Conservation (phyloP, 139 green algal genomes). For the Chlorella sorokiniana region DNA sequence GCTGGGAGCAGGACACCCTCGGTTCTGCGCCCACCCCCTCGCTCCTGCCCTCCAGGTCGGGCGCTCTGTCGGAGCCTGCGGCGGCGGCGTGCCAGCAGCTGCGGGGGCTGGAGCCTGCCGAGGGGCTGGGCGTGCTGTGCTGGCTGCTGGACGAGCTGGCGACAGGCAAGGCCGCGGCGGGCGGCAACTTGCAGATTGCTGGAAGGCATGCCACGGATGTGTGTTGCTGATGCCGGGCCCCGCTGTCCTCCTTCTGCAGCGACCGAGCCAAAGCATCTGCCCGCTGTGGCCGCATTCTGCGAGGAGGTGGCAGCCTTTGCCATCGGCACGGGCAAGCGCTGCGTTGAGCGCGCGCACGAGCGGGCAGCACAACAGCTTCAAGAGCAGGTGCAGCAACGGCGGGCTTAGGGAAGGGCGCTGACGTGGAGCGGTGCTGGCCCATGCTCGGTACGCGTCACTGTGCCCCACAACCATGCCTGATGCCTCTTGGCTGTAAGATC, state of each 20-base stretch:
- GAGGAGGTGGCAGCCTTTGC: constrained; percentile 22
- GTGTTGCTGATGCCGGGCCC: neutral
- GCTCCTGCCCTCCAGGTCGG: neutral
- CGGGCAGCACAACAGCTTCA: neutral
- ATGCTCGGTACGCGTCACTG: neutral
- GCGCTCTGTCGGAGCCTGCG: neutral
- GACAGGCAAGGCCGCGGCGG: neutral
- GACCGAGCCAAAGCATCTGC: neutral
- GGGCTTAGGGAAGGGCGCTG: neutral
- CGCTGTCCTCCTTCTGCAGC: neutral
- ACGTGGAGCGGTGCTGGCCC: neutral
- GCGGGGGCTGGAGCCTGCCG: constrained; percentile 6
- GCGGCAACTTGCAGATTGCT: neutral
- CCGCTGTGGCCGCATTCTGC: constrained; percentile 4
- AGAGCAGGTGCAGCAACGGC: neutral
- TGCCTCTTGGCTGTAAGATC: too few relatives aligned
- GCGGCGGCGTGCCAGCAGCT: constrained; percentile 24
- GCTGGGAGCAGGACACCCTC: too few relatives aligned
- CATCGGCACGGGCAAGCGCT: constrained; percentile 2
- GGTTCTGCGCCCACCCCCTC: too few relatives aligned
- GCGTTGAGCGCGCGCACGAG: constrained; percentile 1
- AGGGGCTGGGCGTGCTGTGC: constrained; percentile 22
- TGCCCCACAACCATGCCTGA: too few relatives aligned
- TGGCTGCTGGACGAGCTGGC: constrained; percentile 28
- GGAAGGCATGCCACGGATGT: neutral